phyloP scores from a whole-genome alignment of 179 eudicot species.

The Heliamphora pulchella region DNA sequence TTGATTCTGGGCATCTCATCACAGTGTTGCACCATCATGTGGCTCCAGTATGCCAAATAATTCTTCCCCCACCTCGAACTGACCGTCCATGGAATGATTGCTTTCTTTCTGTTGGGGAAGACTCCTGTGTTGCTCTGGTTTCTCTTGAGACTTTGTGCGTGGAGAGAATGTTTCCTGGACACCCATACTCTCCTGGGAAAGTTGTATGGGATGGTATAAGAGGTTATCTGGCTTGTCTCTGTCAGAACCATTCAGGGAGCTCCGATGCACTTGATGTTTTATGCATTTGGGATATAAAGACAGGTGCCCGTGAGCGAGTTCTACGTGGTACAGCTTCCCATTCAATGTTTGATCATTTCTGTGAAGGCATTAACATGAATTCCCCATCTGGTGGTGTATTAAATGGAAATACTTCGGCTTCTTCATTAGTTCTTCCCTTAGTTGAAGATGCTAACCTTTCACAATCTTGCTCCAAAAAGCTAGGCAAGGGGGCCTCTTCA shows the following conservation, averaged over 20 bases:
- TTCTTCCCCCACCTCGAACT: conserved; percentile 61
- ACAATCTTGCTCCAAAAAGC: conserved; percentile 28
- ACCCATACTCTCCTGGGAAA: conserved; percentile 59
- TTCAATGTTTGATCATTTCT: conserved; percentile 85
- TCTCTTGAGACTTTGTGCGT: conserved; percentile 79
- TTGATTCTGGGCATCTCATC: conserved; percentile 53
- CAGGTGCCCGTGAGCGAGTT: conserved; percentile 92
- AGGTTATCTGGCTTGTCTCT: conserved; percentile 87
- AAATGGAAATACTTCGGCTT: conserved; percentile 64
- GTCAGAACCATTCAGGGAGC: conserved; percentile 42
- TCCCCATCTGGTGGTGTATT: conserved; percentile 29
- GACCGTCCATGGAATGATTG: conserved; percentile 86
- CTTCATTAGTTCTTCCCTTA: conserved; percentile 45
- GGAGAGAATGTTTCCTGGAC: conserved; percentile 97
- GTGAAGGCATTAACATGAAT: conserved; percentile 31
- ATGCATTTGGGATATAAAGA: conserved; percentile 89
- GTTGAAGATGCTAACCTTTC: conserved; percentile 45
- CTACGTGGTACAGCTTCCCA: conserved; percentile 85
- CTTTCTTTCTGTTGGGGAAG: conserved; percentile 89
- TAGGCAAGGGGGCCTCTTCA: conserved; percentile 26
- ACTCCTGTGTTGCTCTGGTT: conserved; percentile 69
- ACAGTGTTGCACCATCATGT: conserved; percentile 92
- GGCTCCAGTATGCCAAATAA: conserved; percentile 78
- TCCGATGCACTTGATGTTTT: conserved; percentile 59
- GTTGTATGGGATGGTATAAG: conserved; percentile 83